Evolutionary conservation across 768 basidiomycete species (phyloP), one percentile per base, ranked within the genome.

Genomic region (Psilocybe subaeruginosa): DNA sequence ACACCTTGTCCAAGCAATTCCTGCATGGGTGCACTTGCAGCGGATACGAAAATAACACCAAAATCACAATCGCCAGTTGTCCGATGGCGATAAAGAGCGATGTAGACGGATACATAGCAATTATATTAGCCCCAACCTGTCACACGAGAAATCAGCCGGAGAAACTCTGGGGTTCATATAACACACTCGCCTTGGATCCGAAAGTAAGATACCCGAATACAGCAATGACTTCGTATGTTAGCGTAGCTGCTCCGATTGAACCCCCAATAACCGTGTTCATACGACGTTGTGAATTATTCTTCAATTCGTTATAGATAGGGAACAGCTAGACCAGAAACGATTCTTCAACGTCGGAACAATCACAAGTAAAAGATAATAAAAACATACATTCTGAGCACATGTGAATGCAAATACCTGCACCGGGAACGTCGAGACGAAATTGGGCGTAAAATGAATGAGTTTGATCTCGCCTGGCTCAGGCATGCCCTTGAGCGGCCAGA

Each of bases 381-480:
- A 37, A 27, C 88, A 66, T 72, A 95, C 95, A 70, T 97, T 97
- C 80, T 97, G 95, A 12, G 92, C 84, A 71, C 96, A 97, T 2
- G 95, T 97, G 72, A 89, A 95, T 3, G 92, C 91, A 75, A 95
- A 95, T 14, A 96, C 90, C 72, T 95, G 96, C 29, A 99, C 92
- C 0, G 97, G 97, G 77, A 97, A 92, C 1, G 87, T 94, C 12
- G 90, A 84, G 14, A 96, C 76, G 69, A 95, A 95, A 62, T 76
- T 81, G 4, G 94, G 85, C 0, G 90, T 89, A 64, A 97, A 87
- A 67, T 87, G 85, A 64, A 95, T 80, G 37, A 89, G 75, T 62
- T 83, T 82, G 12, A 96, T 77, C 61, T 93, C 87, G 12, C 93
- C 93, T 6, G 76, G 80, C 1, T 80, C 74, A 35, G 82, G 78